phyloP scores from a whole-genome alignment of 2,329 filamentous ascomycete genomes.

The Fusarium sublunatum region DNA sequence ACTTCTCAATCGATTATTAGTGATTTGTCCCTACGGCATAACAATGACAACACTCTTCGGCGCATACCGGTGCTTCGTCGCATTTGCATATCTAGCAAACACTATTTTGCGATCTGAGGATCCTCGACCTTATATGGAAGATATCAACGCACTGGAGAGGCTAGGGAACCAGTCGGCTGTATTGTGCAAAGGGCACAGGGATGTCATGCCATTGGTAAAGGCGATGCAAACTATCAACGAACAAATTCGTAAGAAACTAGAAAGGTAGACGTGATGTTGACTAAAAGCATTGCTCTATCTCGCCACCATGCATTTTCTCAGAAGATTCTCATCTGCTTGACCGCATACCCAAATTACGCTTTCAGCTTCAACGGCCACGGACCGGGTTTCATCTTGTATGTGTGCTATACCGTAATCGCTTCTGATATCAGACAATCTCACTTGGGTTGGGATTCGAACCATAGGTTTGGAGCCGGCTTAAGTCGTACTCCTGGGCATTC shows the following conservation, averaged over 20 bases:
- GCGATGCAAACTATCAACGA: constrained; percentile 44
- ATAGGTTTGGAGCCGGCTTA: too few relatives aligned
- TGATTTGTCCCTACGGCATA: constrained; percentile 39
- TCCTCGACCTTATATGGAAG: constrained; percentile 23
- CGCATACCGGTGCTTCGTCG: constrained; percentile 45
- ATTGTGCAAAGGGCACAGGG: constrained; percentile 39
- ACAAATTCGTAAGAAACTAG: constrained; percentile 39
- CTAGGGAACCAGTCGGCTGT: constrained; percentile 30
- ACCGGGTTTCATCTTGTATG: too few relatives aligned
- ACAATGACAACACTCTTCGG: constrained; percentile 44
- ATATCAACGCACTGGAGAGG: constrained; percentile 38
- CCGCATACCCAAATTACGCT: too few relatives aligned
- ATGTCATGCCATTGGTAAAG: constrained; percentile 44
- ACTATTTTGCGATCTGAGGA: constrained; percentile 38
- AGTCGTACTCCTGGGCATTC: too few relatives aligned
- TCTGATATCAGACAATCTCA: too few relatives aligned
- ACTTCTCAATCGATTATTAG: constrained; percentile 33
- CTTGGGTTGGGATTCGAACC: too few relatives aligned
- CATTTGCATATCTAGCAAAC: constrained; percentile 45
- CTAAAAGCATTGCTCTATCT: too few relatives aligned
- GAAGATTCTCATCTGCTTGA: too few relatives aligned
- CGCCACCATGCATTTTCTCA: not conserved
- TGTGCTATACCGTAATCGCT: too few relatives aligned
- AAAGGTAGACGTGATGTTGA: not conserved
- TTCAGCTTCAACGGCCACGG: too few relatives aligned